Evolutionary conservation across 108 stramenopile species (phyloP), one percentile per base, ranked within the genome.

Genomic region (Nitzschia sp.): DNA sequence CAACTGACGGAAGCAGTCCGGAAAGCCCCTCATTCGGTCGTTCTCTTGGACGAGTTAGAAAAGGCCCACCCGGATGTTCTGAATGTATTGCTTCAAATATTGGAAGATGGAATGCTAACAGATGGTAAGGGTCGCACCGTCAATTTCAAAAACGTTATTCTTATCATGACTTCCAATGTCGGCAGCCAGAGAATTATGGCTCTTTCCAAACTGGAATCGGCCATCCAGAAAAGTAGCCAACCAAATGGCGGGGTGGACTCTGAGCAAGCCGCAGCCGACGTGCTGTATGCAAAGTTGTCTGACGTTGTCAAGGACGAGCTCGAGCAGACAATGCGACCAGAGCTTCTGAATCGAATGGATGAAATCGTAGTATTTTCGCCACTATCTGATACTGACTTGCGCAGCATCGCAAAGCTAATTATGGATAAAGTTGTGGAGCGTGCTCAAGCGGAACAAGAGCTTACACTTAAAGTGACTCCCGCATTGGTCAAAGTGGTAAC

Each of bases 341-440:
- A 99, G 76, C 82, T 99, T 36, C 76, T 99, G 66, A 99, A 99
- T 76, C 90, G 99, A n/a, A 89, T 99, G 62, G 99, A 99, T 69
- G 99, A 99, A 76, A 96, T 98, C 55, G 91, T 98, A 30, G 83
- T 97, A 57, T 99, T 99, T 72, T 81, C 81, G 23, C 93, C 96
- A 2, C 79, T 99, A 48, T 66, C 75, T 32, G 61, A 68, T 45
- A 41, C 63, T 21, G 82, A 98, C 57, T 80, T 99, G 53, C 59
- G 71, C 21, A 78, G 71, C 28, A 97, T 99, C 45, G 82, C 89
- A 9, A 29, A 55, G 17, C 69, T 88, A 45, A 81, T 87, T 59
- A 54, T 93, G n/a, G 61, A 85, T 23, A 69, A 80, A 60, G 80
- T 78, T 0, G 63, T 84, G 32, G 71, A 82, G 41, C 71, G 92